A percentile compares a stretch with the other conserved stretches of the same genome.
Conservation (phyloP, 2,329 filamentous ascomycete genomes). For the Cryphonectria naterciae region DNA sequence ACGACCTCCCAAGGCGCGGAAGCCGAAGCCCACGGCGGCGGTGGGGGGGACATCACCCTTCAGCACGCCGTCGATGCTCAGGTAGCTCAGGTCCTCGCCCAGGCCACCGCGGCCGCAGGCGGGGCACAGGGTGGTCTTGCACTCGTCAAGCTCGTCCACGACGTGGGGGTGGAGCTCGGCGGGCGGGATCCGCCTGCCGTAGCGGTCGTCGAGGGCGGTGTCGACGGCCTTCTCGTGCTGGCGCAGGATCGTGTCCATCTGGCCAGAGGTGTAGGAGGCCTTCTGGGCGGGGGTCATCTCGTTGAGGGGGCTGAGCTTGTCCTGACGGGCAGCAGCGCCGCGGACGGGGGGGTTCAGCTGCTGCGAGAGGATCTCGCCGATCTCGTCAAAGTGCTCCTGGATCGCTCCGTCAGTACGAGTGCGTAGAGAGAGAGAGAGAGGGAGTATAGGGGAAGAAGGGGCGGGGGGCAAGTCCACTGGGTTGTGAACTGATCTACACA, state of each 20-base stretch:
- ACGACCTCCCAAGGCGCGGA: slow-evolving; percentile 48
- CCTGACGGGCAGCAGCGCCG: slow-evolving; percentile 46
- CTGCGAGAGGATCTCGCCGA: slow-evolving; percentile 41
- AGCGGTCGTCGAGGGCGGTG: slow-evolving; percentile 29
- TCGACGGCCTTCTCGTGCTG: slow-evolving; percentile 49
- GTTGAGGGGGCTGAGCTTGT: slow-evolving; percentile 49
- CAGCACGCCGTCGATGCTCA: slow-evolving; percentile 56
- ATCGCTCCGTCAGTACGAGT: slow-evolving; percentile 19
- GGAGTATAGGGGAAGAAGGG: background rate
- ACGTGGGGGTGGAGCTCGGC: slow-evolving; percentile 14
- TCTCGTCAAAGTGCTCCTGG: slow-evolving; percentile 39
- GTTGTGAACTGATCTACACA: slow-evolving; percentile 29
- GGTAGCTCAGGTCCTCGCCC: slow-evolving; percentile 47
- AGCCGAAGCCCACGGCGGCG: slow-evolving; percentile 57
- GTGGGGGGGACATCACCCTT: slow-evolving; percentile 54
- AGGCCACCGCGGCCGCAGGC: slow-evolving; percentile 48
- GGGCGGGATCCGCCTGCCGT: slow-evolving; percentile 9
- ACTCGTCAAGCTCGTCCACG: slow-evolving; percentile 45
- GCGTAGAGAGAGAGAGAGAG: slow-evolving; percentile 30
- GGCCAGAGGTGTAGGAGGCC: slow-evolving; percentile 49
- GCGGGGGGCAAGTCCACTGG: background rate
- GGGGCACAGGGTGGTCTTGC: slow-evolving; percentile 55
- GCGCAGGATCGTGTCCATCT: slow-evolving; percentile 51
- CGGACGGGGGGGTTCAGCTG: slow-evolving; percentile 42
- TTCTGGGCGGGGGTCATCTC: slow-evolving; percentile 50